Evolutionary conservation across 1,139 yeast species (phyloP).

Genomic region (Blastobotrys indianensis): DNA sequence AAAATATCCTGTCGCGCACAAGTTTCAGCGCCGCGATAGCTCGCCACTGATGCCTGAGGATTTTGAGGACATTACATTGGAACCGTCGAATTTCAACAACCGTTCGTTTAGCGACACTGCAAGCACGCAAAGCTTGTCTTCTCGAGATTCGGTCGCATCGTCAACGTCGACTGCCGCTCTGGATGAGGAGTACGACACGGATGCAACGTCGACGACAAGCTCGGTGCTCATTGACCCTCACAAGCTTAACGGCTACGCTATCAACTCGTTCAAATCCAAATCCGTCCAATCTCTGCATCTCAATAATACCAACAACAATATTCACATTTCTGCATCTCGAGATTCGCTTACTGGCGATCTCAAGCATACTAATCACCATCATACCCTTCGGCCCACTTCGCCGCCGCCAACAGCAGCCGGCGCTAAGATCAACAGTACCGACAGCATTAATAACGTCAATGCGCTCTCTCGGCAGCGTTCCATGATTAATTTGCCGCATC

Average conservation of each 20-base stretch:
- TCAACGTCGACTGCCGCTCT: constrained; percentile 6
- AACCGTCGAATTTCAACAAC: constrained; percentile 6
- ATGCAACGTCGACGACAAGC: constrained; percentile 10
- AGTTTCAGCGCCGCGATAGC: constrained; percentile 1
- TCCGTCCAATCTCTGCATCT: constrained; percentile 4
- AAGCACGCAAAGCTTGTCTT: constrained; percentile 15
- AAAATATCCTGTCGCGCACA: too few species aligned
- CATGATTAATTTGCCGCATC: not conserved
- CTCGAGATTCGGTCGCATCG: constrained; percentile 12
- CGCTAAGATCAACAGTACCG: not conserved
- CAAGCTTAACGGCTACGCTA: constrained; percentile 23
- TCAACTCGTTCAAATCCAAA: constrained; percentile 19
- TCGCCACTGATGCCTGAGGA: constrained; percentile 19
- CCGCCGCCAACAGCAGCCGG: not conserved
- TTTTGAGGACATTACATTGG: constrained; percentile 27
- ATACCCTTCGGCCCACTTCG: not conserved
- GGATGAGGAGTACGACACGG: constrained; percentile 12
- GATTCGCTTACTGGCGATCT: not conserved
- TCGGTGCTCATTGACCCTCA: constrained; percentile 11
- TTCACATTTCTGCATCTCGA: not conserved
- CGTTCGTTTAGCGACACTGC: constrained; percentile 17
- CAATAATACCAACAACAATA: not conserved
- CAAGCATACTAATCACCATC: too few species aligned
- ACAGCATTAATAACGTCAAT: constrained; percentile 1
- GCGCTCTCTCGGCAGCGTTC: constrained; percentile 1